These are phyloP conservation scores for Anisodus tanguticus DNA, from an alignment of 257 asterid species.

Conservation along the genomic window DNA sequence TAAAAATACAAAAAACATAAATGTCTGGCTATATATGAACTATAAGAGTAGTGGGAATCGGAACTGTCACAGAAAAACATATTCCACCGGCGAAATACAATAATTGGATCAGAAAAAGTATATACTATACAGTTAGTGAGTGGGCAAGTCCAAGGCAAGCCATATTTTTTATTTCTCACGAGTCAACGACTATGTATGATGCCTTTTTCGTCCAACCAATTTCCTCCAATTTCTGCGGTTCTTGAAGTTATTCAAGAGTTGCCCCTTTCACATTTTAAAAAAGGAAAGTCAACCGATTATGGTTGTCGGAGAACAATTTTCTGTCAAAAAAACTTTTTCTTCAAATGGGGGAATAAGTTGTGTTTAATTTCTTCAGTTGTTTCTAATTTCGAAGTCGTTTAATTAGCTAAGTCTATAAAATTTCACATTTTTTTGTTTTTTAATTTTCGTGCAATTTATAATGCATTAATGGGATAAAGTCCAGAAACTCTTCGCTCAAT, in stretches of 20 bases:
- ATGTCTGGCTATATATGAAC: not conserved
- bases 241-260: constrained; percentile 26
- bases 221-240: not conserved
- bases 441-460: no score
- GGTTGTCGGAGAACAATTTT: not conserved
- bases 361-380: no score
- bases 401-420: no score
- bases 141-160: not conserved
- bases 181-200: constrained; percentile 14
- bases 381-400: no score
- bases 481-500: no score
- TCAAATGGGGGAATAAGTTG: not conserved
- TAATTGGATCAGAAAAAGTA: not conserved
- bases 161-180: not conserved
- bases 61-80: not conserved
- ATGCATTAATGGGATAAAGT: no score
- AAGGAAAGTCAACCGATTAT: constrained; percentile 6
- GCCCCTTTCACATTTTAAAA: not conserved
- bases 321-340: not conserved
- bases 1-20: not conserved
- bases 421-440: no score
- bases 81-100: constrained; percentile 25
- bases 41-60: not conserved
- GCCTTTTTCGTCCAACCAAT: not conserved
- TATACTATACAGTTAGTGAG: constrained; percentile 12